Conservation (phyloP, 306 rosid genomes). For the Begonia peltatifolia region DNA sequence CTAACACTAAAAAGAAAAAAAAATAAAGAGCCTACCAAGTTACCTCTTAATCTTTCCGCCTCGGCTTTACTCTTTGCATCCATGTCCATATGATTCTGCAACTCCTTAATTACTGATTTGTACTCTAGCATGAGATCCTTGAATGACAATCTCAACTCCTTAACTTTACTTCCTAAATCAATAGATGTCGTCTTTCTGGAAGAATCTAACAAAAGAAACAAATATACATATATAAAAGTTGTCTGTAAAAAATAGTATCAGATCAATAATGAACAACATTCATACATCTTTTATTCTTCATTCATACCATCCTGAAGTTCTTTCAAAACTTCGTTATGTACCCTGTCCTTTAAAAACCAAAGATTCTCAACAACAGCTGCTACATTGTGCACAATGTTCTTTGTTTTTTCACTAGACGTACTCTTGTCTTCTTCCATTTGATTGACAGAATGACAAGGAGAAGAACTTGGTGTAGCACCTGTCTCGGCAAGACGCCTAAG, state of each 20-base stretch:
- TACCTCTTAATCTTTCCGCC: conserved; percentile 51
- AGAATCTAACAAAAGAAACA: conserved; percentile 37
- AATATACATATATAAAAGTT: conserved; percentile 15
- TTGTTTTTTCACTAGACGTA: conserved; percentile 21
- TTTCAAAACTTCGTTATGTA: conserved; percentile 28
- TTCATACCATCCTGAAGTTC: conserved; percentile 56
- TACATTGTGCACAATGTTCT: conserved; percentile 30
- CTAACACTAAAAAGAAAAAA: background rate
- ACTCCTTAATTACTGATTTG: conserved; percentile 40
- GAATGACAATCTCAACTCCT: conserved; percentile 46
- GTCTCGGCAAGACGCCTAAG: conserved; percentile 57
- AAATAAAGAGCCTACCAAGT: background rate
- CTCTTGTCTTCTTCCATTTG: conserved; percentile 34
- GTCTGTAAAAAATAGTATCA: background rate
- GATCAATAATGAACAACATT: background rate
- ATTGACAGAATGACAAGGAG: conserved; percentile 18
- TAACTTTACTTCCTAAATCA: conserved; percentile 34
- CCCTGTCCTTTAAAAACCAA: conserved; percentile 51
- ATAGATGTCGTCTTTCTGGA: conserved; percentile 29
- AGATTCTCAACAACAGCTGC: conserved; percentile 32
- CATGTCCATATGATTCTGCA: conserved; percentile 40
- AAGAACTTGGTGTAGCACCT: conserved; percentile 84
- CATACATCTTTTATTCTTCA: conserved; percentile 2
- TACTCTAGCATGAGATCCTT: conserved; percentile 52
- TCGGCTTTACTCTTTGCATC: conserved; percentile 58